Conservation (phyloP, 2,329 filamentous ascomycete species). For the Scedosporium minutisporum region DNA sequence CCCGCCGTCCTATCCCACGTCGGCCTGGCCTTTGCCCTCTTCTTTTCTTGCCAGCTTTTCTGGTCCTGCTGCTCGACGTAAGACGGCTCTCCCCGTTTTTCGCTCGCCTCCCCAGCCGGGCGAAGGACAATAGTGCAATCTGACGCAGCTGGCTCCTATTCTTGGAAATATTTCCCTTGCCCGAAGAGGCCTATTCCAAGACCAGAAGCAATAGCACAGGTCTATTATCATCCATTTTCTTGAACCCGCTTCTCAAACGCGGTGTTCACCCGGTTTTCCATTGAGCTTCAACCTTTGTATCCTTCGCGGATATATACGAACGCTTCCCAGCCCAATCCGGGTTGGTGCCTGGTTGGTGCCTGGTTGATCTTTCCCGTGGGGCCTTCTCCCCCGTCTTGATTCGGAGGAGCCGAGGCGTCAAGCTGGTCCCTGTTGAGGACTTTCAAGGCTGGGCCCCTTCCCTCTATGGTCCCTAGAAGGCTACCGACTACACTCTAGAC, state of each 20-base stretch:
- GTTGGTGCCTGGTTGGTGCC: too few relatives aligned
- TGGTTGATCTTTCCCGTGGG: not conserved
- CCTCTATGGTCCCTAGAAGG: not conserved
- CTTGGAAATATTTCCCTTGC: not conserved
- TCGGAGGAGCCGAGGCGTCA: not conserved
- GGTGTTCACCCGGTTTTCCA: not conserved
- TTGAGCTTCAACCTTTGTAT: too few relatives aligned
- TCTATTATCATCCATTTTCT: not conserved
- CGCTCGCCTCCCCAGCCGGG: not conserved
- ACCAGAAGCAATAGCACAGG: not conserved
- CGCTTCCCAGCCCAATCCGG: too few relatives aligned
- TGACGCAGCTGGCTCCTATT: not conserved
- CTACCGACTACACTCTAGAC: not conserved
- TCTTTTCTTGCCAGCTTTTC: not conserved
- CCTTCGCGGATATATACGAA: too few relatives aligned
- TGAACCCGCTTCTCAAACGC: not conserved
- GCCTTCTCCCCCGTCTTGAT: not conserved
- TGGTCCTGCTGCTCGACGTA: conserved; percentile 1
- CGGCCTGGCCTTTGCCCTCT: not conserved
- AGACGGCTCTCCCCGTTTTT: not conserved
- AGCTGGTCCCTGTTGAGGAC: not conserved
- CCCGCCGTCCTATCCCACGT: conserved; percentile 1
- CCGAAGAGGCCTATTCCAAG: not conserved
- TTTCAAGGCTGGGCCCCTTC: not conserved
- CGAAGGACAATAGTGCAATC: not conserved